These are phyloP conservation scores for Fraxinus dipetala DNA, from an alignment of 305 asterid species.

Conservation along the genomic window DNA sequence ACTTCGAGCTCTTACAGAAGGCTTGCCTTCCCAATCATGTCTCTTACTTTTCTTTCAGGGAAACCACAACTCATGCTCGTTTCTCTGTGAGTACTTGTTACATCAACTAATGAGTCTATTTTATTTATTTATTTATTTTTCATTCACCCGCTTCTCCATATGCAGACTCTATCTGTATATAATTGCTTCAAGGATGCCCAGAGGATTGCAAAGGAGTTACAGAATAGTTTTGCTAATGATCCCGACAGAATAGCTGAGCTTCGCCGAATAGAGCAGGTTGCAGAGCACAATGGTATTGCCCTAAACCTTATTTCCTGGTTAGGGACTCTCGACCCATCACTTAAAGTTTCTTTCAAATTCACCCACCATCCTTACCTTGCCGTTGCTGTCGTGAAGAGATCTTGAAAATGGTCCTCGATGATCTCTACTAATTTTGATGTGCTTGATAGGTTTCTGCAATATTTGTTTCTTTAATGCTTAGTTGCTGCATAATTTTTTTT, in stretches of 20 bases:
- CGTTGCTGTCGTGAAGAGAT: conserved; percentile 84
- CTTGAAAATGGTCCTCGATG: conserved; percentile 36
- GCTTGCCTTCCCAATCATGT: conserved; percentile 80
- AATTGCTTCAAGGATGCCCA: conserved; percentile 86
- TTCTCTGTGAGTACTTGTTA: conserved; percentile 53
- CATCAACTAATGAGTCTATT: neutral
- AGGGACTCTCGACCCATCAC: conserved; percentile 76
- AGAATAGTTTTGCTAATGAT: conserved; percentile 58
- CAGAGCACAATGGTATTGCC: conserved; percentile 82
- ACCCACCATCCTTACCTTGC: conserved; percentile 88
- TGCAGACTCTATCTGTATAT: conserved; percentile 50
- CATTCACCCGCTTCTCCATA: conserved; percentile 18
- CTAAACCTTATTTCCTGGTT: conserved; percentile 65
- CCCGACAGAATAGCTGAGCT: conserved; percentile 66
- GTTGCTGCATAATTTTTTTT: neutral
- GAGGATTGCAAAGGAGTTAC: conserved; percentile 69
- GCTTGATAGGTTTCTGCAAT: neutral
- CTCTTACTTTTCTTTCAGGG: conserved; percentile 63
- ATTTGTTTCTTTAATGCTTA: neutral
- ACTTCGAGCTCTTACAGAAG: conserved; percentile 84
- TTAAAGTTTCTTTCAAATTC: conserved; percentile 73
- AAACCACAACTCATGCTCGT: conserved; percentile 52
- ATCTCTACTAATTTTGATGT: conserved; percentile 14
- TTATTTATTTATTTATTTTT: neutral
- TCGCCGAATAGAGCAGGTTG: conserved; percentile 75